phyloP scores from a whole-genome alignment of 2,329 filamentous ascomycete species.

The Cladophialophora chaetospira region DNA sequence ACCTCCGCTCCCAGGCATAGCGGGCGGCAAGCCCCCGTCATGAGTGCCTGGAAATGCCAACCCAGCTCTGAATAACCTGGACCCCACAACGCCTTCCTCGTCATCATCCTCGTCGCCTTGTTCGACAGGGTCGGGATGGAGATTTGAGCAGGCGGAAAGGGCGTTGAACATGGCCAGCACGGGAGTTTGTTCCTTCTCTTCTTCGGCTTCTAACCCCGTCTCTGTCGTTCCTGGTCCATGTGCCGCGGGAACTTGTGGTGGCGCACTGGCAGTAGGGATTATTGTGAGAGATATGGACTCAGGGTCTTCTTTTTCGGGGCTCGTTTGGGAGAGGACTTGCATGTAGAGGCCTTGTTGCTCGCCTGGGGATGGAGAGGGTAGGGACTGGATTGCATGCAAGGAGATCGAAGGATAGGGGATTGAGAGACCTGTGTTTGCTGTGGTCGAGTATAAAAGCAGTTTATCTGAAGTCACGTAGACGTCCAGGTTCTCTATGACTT shows the following conservation, averaged over 20 bases:
- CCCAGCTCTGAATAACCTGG: slow-evolving; percentile 41
- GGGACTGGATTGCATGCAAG: slow-evolving; percentile 51
- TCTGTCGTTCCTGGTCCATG: slow-evolving; percentile 21
- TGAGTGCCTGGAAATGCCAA: slow-evolving; percentile 40
- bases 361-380: slow-evolving; percentile 38
- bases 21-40: slow-evolving; percentile 47
- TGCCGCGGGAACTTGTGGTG: slow-evolving; percentile 28
- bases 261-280: slow-evolving; percentile 39
- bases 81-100: slow-evolving; percentile 39
- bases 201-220: slow-evolving; percentile 32
- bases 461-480: slow-evolving; percentile 54
- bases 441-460: slow-evolving; percentile 45
- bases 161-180: slow-evolving; percentile 48
- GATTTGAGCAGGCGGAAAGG: slow-evolving; percentile 51
- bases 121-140: slow-evolving; percentile 49
- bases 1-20: slow-evolving; percentile 52
- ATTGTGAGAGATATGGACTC: slow-evolving; percentile 48
- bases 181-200: slow-evolving; percentile 41
- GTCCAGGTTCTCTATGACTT: slow-evolving; percentile 45
- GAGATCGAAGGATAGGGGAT: slow-evolving; percentile 53
- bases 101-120: slow-evolving; percentile 41
- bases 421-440: slow-evolving; percentile 42
- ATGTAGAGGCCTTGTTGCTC: slow-evolving; percentile 50
- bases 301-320: slow-evolving; percentile 43
- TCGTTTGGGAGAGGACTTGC: slow-evolving; percentile 40